Conservation (phyloP, 495 filamentous ascomycete species). For the Xylaria telfairii region DNA sequence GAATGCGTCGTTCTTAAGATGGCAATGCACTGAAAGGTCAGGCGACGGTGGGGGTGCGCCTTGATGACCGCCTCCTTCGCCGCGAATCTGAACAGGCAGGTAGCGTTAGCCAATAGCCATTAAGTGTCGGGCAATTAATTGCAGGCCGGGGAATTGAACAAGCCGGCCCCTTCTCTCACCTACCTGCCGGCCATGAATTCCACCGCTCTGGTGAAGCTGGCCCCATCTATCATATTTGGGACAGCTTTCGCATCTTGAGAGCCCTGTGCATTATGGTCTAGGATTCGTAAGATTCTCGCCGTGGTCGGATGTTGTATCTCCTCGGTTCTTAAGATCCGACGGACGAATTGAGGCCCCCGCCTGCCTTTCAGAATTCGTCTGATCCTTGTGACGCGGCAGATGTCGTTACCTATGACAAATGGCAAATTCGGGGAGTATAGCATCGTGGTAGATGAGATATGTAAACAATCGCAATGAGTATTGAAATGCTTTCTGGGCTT, state of each 20-base stretch:
- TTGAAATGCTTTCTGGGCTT: background rate
- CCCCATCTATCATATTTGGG: background rate
- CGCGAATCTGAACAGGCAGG: slow-evolving; percentile 61
- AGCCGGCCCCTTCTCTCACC: slow-evolving; percentile 27
- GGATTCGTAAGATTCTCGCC: slow-evolving; percentile 19
- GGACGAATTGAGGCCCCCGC: slow-evolving; percentile 42
- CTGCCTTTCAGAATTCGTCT: slow-evolving; percentile 38
- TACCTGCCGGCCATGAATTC: slow-evolving; percentile 60
- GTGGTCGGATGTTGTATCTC: slow-evolving; percentile 36
- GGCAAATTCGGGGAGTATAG: slow-evolving; percentile 24
- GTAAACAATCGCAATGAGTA: background rate
- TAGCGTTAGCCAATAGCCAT: background rate
- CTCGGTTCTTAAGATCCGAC: slow-evolving; percentile 47
- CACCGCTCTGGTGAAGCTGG: slow-evolving; percentile 34
- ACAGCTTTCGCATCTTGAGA: background rate
- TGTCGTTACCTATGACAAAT: slow-evolving; percentile 62
- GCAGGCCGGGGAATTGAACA: background rate
- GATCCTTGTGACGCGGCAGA: slow-evolving; percentile 58
- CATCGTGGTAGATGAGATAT: background rate
- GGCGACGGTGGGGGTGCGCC: slow-evolving; percentile 52
- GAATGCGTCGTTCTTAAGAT: slow-evolving; percentile 34
- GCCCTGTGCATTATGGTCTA: background rate
- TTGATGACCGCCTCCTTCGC: slow-evolving; percentile 73
- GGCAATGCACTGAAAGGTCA: slow-evolving; percentile 55
- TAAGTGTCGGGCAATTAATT: background rate